These are phyloP conservation scores for Tuber melanosporum DNA, from an alignment of 495 filamentous ascomycete genomes.

Conservation along the genomic window DNA sequence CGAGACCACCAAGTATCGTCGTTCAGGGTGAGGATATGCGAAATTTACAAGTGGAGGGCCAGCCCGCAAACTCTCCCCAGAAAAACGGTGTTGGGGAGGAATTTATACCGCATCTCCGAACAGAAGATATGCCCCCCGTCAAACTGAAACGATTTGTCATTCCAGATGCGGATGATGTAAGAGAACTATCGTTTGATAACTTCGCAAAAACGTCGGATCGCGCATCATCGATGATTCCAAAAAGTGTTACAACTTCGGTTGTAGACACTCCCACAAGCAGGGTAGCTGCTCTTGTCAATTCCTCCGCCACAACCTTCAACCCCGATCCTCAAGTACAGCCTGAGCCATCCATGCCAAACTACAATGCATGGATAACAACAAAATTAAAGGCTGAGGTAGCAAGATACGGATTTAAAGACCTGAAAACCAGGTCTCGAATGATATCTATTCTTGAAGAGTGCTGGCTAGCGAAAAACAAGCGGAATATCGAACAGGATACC, in stretches of 20 bases:
- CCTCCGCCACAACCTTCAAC: constrained; percentile 3
- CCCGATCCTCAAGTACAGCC: background rate
- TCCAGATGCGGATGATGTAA: background rate
- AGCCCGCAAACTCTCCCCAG: background rate
- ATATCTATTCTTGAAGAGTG: constrained; percentile 65
- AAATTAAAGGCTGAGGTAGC: constrained; percentile 58
- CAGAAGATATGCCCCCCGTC: background rate
- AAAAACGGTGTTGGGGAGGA: background rate
- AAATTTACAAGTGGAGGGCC: background rate
- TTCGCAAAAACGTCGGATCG: background rate
- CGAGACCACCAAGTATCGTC: background rate
- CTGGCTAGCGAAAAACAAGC: constrained; percentile 53
- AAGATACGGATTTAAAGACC: constrained; percentile 66
- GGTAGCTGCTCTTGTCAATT: background rate
- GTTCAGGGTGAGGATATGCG: background rate
- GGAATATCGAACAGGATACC: constrained; percentile 11
- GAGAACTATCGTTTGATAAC: background rate
- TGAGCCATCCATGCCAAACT: constrained; percentile 53
- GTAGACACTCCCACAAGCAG: background rate
- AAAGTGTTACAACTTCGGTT: background rate
- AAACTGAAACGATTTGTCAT: background rate
- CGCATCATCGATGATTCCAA: background rate
- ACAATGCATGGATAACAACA: constrained; percentile 56
- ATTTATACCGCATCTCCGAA: background rate
- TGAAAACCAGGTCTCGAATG: constrained; percentile 65